Evolutionary conservation across 2,329 filamentous ascomycete genomes (phyloP).

Genomic region (Lachnum nothofagi): DNA sequence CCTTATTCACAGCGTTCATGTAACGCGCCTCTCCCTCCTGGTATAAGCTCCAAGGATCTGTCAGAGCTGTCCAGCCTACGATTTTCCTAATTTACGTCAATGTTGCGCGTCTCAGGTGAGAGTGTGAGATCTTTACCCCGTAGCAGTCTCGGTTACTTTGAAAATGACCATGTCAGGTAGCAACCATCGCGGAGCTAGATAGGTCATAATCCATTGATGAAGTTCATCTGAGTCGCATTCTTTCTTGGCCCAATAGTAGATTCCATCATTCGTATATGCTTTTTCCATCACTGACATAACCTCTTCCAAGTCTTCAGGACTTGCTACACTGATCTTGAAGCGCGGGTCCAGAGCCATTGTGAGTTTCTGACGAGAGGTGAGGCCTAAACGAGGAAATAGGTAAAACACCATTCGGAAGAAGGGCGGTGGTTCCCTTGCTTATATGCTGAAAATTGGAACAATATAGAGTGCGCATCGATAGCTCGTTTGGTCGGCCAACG

Average conservation of each 20-base stretch:
- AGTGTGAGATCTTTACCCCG: constrained; percentile 11
- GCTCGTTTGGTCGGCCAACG: too few species aligned
- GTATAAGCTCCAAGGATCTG: constrained; percentile 20
- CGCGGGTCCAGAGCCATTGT: constrained; percentile 12
- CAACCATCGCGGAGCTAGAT: constrained; percentile 14
- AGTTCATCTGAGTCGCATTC: constrained; percentile 13
- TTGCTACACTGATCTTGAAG: constrained; percentile 7
- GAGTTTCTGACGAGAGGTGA: too few species aligned
- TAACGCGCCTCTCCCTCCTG: neutral
- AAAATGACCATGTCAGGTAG: constrained; percentile 23
- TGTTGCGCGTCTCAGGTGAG: neutral
- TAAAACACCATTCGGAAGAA: too few species aligned
- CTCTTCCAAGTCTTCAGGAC: constrained; percentile 15
- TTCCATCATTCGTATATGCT: constrained; percentile 15
- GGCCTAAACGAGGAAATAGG: too few species aligned
- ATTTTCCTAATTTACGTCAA: constrained; percentile 15
- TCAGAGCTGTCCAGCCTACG: constrained; percentile 20
- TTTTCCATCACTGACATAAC: constrained; percentile 12
- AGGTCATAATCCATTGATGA: constrained; percentile 17
- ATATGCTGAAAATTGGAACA: too few species aligned
- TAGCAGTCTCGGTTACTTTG: constrained; percentile 15
- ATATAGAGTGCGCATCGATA: too few species aligned
- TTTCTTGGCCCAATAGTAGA: constrained; percentile 13
- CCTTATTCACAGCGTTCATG: constrained; percentile 17
- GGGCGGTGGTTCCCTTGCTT: too few species aligned